Percentiles rank a stretch among this genome's conserved stretches.
Conservation (phyloP, 179 eudicot genomes). For the Amaranthus tricolor region DNA sequence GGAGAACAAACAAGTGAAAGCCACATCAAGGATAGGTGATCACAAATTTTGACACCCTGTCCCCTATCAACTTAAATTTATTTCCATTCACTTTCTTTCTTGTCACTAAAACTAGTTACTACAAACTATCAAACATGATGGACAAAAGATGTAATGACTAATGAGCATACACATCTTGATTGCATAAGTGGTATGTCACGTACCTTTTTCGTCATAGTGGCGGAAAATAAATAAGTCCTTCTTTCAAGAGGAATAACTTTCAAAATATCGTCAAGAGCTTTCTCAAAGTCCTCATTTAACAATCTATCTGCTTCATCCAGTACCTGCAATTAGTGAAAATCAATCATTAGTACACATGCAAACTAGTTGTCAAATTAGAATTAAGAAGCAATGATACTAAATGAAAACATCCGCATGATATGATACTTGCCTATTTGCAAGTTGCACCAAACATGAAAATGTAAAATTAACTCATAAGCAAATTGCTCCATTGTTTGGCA, state of each 20-base stretch:
- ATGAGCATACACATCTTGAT: background rate
- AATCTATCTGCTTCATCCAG: conserved; percentile 94
- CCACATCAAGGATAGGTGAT: background rate
- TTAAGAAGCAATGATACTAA: background rate
- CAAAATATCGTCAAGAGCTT: conserved; percentile 71
- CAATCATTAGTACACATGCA: background rate
- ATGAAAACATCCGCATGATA: background rate
- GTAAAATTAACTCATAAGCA: background rate
- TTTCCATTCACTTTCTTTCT: background rate
- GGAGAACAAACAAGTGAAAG: background rate
- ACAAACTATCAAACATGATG: background rate
- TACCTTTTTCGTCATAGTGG: conserved; percentile 97
- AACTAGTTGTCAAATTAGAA: background rate
- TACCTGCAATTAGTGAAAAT: conserved; percentile 44
- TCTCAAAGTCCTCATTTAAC: conserved; percentile 85
- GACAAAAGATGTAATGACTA: background rate
- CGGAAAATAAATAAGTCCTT: conserved; percentile 80
- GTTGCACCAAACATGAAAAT: background rate
- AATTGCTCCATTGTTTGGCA: background rate
- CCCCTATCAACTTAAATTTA: background rate
- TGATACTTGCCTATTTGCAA: background rate
- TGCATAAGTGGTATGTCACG: background rate
- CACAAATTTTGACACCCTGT: background rate
- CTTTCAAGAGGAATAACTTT: conserved; percentile 70
- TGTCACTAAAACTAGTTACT: background rate